Evolutionary conservation across 192 early-diverging fungal genomes (phyloP), one percentile per base, ranked within the genome.

Genomic region (Paraglomus occultum): DNA sequence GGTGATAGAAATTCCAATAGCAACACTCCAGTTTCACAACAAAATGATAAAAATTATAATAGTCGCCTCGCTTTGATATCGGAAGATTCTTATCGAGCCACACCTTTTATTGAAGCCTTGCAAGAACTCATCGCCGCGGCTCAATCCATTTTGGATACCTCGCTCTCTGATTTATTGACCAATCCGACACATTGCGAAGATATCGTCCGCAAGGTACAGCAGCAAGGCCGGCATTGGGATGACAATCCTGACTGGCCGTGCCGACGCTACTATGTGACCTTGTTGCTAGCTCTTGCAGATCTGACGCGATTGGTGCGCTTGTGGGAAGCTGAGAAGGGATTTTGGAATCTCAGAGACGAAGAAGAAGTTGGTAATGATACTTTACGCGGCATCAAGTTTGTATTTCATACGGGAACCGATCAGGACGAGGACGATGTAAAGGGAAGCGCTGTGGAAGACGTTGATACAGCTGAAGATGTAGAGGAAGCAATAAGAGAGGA

Each of bases 271-370:
- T 82, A 79, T 84, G 83, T 91, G 3, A 76, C 87, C 42, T 71
- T 92, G 1, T 67, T 94, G 40, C 77, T 93, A 50, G 85, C 83
- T 14, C 89, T 94, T 71, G 88, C 90, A 15, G 83, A 80, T 11
- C 80, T 94, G 17, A 91, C 89, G 14, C 79, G 92, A 44, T 78
- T 93, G 18, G 83, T 94, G 1, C 89, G 93, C 71, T 87, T 87
- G 78, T 83, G 92, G 79, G 89, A 93, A 57, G 91, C 88, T 15
- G 90, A 93, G 72, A 78, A 82, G 7, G 78, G 76, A 10, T 83
- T 89, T 57, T 92, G 91, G 91, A 60, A 73, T 70, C 76, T 18
- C 45, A 51, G 53, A 48, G 15, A 15, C n/a, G 10, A 51, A 18
- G 20, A 40, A 15, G 9, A 22, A 3, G 0, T 8, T 48, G 14